These are phyloP conservation scores for Lathyrus oleraceus DNA, from an alignment of 306 rosid genomes.

Conservation along the genomic window DNA sequence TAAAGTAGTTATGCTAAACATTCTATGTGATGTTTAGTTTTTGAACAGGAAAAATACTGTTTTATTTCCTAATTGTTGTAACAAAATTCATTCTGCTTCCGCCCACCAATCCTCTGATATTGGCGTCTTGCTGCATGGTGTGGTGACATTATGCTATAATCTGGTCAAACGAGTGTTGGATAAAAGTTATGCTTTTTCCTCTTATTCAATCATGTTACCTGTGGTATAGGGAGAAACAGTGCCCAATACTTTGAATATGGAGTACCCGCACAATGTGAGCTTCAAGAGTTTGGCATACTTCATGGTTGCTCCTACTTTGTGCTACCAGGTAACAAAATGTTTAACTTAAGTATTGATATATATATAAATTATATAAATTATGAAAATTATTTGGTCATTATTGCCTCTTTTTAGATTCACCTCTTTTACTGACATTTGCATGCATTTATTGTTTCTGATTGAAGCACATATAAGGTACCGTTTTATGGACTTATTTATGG, in stretches of 20 bases:
- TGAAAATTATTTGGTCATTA: slow-evolving; percentile 8
- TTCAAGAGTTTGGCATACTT: slow-evolving; percentile 77
- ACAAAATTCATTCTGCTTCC: slow-evolving; percentile 3
- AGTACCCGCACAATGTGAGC: slow-evolving; percentile 49
- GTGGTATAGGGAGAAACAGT: slow-evolving; percentile 44
- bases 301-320: slow-evolving; percentile 95
- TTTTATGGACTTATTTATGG: slow-evolving; percentile 20
- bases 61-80: slow-evolving; percentile 14
- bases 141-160: slow-evolving; percentile 25
- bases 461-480: slow-evolving; percentile 15
- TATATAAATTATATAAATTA: too few relatives aligned
- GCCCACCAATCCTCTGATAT: neutral
- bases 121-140: neutral
- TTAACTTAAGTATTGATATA: slow-evolving; percentile 11
- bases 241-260: slow-evolving; percentile 36
- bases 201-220: slow-evolving; percentile 36
- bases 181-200: neutral
- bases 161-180: slow-evolving; percentile 17
- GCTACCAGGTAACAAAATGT: slow-evolving; percentile 77
- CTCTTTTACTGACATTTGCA: slow-evolving; percentile 15
- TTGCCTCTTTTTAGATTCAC: slow-evolving; percentile 5
- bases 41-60: slow-evolving; percentile 6
- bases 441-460: slow-evolving; percentile 2
- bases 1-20: neutral
- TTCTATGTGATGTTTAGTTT: slow-evolving; percentile 20